Conservation (phyloP, 225 moss, liverwort and hornwort species). For the Straminergon stramineum region DNA sequence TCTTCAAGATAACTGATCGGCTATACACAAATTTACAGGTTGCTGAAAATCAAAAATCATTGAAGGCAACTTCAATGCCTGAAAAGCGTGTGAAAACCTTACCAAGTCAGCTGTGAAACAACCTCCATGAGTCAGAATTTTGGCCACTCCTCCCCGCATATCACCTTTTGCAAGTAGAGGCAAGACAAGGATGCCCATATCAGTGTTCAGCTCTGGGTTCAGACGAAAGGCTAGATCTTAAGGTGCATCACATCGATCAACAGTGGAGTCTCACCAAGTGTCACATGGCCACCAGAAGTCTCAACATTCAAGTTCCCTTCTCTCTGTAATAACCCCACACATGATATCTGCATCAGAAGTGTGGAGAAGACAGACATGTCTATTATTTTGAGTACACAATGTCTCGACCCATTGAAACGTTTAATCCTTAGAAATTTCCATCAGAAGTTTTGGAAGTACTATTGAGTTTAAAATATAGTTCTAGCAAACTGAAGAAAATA, state of each 20-base stretch:
- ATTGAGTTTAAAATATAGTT: not conserved
- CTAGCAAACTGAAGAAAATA: not conserved
- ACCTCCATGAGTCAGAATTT: slow-evolving; percentile 34
- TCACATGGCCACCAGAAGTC: slow-evolving; percentile 62
- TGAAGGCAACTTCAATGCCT: not conserved
- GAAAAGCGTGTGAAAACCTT: not conserved
- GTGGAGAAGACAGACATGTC: not conserved
- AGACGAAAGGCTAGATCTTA: not conserved
- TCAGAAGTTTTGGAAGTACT: not conserved
- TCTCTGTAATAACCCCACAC: slow-evolving; percentile 31
- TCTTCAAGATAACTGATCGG: not conserved
- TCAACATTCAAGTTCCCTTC: slow-evolving; percentile 66
- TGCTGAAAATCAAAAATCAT: not conserved
- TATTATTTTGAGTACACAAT: not conserved
- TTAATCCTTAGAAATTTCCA: not conserved
- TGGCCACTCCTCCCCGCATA: slow-evolving; percentile 40
- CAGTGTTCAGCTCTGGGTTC: not conserved
- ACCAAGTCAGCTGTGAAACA: slow-evolving; percentile 41
- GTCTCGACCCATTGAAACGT: not conserved
- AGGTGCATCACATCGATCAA: not conserved
- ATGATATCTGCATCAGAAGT: not conserved
- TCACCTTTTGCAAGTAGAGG: slow-evolving; percentile 21
- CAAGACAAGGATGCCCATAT: not conserved
- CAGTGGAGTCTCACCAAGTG: slow-evolving; percentile 42
- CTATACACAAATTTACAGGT: not conserved